These are phyloP conservation scores for Davidsoniella eucalypti DNA, from an alignment of 2,329 filamentous ascomycete species.

Conservation along the genomic window DNA sequence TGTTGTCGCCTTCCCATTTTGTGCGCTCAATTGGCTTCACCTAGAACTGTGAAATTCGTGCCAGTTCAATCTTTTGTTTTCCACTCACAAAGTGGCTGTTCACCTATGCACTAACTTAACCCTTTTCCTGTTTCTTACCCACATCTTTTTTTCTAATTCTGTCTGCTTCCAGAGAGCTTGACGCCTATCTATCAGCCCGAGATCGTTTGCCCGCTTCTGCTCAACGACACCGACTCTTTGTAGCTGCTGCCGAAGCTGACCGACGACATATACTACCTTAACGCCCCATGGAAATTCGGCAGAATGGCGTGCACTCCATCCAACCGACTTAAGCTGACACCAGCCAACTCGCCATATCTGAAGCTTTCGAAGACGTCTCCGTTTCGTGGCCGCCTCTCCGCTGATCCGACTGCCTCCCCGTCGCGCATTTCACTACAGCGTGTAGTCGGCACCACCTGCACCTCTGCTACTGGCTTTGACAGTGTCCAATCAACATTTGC, in stretches of 20 bases:
- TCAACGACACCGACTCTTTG: no score
- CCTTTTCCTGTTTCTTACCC: no score
- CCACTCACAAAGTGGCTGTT: background rate
- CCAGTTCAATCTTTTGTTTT: background rate
- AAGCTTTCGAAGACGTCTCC: slow-evolving; percentile 44
- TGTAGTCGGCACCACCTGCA: slow-evolving; percentile 82
- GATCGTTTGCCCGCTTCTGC: background rate
- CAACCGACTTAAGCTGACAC: slow-evolving; percentile 51
- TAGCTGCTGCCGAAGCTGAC: no score
- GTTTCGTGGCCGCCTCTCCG: slow-evolving; percentile 28
- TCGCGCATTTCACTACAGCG: slow-evolving; percentile 57
- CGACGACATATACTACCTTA: background rate
- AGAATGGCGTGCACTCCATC: slow-evolving; percentile 42
- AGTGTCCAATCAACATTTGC: slow-evolving; percentile 64
- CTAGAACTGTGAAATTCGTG: no score
- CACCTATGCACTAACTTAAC: no score
- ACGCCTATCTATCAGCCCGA: background rate
- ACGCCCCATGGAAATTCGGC: slow-evolving; percentile 31
- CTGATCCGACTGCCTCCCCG: slow-evolving; percentile 30
- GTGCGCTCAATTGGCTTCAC: background rate
- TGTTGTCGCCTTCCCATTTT: background rate
- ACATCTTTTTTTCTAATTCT: no score
- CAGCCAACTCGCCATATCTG: slow-evolving; percentile 58
- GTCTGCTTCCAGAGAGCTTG: no score
- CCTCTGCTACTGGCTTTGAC: slow-evolving; percentile 73